Base-by-base conservation (phyloP, 2,329 filamentous ascomycete species). In the Calonectria fujianensis region DNA sequence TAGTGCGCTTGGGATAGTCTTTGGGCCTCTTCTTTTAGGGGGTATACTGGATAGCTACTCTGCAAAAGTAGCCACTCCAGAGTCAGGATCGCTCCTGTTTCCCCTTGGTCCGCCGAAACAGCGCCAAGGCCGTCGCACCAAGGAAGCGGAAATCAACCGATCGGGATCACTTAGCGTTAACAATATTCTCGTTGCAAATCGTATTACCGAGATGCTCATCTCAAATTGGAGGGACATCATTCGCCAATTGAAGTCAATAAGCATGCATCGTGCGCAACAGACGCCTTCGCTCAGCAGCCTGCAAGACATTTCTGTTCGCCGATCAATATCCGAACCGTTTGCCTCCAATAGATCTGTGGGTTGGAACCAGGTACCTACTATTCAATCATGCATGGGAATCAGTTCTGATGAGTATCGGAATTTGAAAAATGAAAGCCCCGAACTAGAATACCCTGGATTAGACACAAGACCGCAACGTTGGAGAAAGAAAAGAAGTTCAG, bases 161-260 rank as follows among this genome's bases (percentile, higher is more conserved):
- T 18, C 72, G 1, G 76, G 80, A 0, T 73, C 83, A 3, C 80
- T 85, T 6, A 81, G 83, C 0, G 83, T 93, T 24, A 88, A 92
- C 84, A 93, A 91, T 77, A 86, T 92, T 29, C 86, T 88, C 57
- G 83, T 92, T 69, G 91, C 91, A 14, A 93, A 91, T 74, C 84
- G 85, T 39, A 89, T 94, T 37, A 86, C 91, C 0, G 91, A 93
- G 81, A 93, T 94, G 91, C 84, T 94, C 7, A 91, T 94, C 64
- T 85, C 88, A 1, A 89, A 93, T 75, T 94, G 93, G 93, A 86
- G 90, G 73, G 91, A 93, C 63, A 87, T 93, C 14, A 90, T 93
- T 54, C 86, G 88, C 50, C 90, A 94, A 72, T 89, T 94, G 86
- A 89, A 85, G 72, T 87, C 85, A 52, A 79, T 93, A 2, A 83